Evolutionary conservation across 257 asterid genomes (phyloP).

Genomic region (Verbascum thapsus): DNA sequence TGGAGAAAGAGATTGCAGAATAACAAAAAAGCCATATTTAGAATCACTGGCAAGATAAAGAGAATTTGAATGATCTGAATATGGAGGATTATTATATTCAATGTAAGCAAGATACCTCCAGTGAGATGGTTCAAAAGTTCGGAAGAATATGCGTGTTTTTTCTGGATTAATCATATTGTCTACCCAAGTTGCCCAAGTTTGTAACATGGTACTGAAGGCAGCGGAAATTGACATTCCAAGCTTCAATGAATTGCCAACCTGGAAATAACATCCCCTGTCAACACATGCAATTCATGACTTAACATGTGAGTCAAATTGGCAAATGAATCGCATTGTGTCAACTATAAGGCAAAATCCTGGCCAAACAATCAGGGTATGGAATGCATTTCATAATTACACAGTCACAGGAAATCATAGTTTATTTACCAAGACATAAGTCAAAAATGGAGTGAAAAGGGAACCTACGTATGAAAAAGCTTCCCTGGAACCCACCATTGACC

Average conservation of each 20-base stretch:
- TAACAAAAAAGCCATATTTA: neutral
- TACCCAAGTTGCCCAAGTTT: constrained; percentile 81
- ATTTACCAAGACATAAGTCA: constrained; percentile 3
- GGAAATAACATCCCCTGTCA: constrained; percentile 86
- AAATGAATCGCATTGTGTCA: constrained; percentile 1
- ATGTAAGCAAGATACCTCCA: constrained; percentile 57
- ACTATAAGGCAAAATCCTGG: neutral
- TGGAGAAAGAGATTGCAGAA: neutral
- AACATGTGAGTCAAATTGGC: constrained; percentile 10
- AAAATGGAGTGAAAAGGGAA: constrained; percentile 21
- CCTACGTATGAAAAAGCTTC: constrained; percentile 75
- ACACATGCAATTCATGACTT: constrained; percentile 32
- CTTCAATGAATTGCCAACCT: constrained; percentile 51
- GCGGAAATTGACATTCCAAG: constrained; percentile 62
- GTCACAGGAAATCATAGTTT: constrained; percentile 5
- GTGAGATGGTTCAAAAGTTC: constrained; percentile 84
- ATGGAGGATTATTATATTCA: neutral
- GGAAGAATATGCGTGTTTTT: constrained; percentile 60
- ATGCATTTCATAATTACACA: neutral
- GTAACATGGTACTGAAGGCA: constrained; percentile 60
- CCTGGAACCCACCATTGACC: constrained; percentile 90
- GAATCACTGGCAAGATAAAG: neutral
- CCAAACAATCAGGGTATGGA: neutral
- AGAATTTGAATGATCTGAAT: neutral
- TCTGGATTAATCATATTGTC: constrained; percentile 54